A percentile compares a stretch with the other conserved stretches of the same genome.
Conservation (phyloP, 768 basidiomycete species). For the Gymnopilus junonius region DNA sequence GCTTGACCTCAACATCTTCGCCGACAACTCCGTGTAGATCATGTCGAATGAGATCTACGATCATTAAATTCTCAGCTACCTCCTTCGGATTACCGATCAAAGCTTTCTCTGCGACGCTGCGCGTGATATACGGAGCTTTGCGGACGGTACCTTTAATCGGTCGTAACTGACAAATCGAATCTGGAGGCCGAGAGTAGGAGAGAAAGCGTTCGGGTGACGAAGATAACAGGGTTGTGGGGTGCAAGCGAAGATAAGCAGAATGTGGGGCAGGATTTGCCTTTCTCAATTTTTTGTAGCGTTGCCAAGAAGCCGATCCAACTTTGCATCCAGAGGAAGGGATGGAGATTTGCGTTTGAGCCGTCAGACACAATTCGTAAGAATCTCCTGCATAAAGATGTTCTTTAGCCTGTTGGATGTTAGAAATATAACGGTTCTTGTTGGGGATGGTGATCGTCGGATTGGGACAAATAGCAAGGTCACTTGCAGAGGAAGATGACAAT, state of each 20-base stretch:
- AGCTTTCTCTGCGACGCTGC: slow-evolving; percentile 65
- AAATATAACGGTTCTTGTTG: slow-evolving; percentile 62
- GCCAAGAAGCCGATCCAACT: slow-evolving; percentile 61
- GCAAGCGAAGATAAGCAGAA: slow-evolving; percentile 78
- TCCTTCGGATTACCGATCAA: slow-evolving; percentile 80
- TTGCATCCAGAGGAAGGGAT: slow-evolving; percentile 36
- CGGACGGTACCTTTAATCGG: slow-evolving; percentile 94
- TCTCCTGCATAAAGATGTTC: slow-evolving; percentile 81
- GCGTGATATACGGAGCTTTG: slow-evolving; percentile 66
- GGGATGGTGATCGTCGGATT: slow-evolving; percentile 51
- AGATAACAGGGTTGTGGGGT: slow-evolving; percentile 77
- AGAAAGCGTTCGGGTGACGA: slow-evolving; percentile 95
- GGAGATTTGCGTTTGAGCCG: slow-evolving; percentile 67
- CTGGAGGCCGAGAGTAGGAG: slow-evolving; percentile 71
- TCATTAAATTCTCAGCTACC: slow-evolving; percentile 97
- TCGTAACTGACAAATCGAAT: slow-evolving; percentile 76
- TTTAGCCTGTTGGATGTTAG: slow-evolving; percentile 71
- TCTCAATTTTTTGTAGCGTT: slow-evolving; percentile 74
- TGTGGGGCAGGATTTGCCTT: slow-evolving; percentile 87
- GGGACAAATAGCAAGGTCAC: slow-evolving; percentile 5
- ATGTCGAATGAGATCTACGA: slow-evolving; percentile 94
- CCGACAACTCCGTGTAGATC: slow-evolving; percentile 88
- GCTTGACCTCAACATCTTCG: slow-evolving; percentile 78
- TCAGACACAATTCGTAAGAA: slow-evolving; percentile 93
- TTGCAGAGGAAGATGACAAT: slow-evolving; percentile 1